These are phyloP conservation scores for Rhodotorula taiwanensis DNA, from an alignment of 768 basidiomycete species.

Conservation along the genomic window DNA sequence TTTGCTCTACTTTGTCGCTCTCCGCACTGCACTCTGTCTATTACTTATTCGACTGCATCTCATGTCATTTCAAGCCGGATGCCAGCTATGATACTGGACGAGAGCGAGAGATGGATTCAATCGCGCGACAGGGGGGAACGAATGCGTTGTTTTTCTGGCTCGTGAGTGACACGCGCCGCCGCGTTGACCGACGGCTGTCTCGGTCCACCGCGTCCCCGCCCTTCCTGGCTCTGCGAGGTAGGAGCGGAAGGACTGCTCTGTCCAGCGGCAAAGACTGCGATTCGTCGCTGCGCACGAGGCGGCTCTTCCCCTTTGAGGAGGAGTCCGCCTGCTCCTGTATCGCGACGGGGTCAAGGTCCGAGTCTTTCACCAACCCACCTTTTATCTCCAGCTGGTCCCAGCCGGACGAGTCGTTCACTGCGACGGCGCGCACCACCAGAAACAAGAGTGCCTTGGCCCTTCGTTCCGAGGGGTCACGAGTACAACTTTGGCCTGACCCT, in stretches of 20 bases:
- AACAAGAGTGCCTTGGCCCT: background rate
- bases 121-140: no score
- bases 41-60: no score
- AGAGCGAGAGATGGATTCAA: no score
- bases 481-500: background rate
- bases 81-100: no score
- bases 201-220: background rate
- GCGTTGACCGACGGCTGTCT: background rate
- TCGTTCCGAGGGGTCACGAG: background rate
- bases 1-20: no score
- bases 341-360: constrained; percentile 33
- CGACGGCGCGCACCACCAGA: constrained; percentile 22
- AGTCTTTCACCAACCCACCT: constrained; percentile 13
- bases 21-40: no score
- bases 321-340: background rate
- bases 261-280: constrained; percentile 25
- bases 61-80: no score
- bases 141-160: no score
- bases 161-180: no score
- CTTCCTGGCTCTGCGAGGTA: no score
- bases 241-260: no score
- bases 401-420: constrained; percentile 6
- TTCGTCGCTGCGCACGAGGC: constrained; percentile 19
- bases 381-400: background rate
- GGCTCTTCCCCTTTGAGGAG: no score